Conservation (phyloP, 148 eudicot species). For the Hydrangea macrophylla region DNA sequence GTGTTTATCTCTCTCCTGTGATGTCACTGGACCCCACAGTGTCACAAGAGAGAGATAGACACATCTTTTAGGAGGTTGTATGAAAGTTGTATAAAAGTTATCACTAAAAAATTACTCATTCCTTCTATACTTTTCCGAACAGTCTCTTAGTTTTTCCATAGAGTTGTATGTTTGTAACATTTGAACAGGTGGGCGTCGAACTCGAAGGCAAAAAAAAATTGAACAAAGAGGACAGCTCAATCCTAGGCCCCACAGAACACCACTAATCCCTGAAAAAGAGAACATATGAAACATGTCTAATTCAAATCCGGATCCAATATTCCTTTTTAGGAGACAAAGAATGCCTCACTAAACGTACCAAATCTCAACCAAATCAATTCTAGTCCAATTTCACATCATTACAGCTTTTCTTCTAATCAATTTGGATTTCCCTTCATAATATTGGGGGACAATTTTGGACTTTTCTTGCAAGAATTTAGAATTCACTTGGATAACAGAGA, state of each 20-base stretch:
- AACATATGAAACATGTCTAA: neutral
- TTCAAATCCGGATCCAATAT: conserved; percentile 29
- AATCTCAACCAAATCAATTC: conserved; percentile 43
- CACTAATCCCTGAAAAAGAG: neutral
- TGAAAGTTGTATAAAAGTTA: no score
- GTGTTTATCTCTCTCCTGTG: no score
- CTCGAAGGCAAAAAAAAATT: neutral
- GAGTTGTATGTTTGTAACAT: no score
- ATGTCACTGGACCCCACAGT: no score
- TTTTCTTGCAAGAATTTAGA: no score
- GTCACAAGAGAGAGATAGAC: no score
- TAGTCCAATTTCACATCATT: conserved; percentile 19
- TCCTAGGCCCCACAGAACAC: neutral
- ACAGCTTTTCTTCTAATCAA: conserved; percentile 7
- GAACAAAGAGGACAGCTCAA: neutral
- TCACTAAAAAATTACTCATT: no score
- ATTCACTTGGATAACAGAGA: no score
- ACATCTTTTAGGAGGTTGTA: no score
- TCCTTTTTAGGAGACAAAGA: conserved; percentile 43
- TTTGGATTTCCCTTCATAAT: neutral
- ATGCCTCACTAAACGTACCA: conserved; percentile 23
- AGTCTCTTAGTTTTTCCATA: no score
- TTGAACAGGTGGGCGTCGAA: no score
- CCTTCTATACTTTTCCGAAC: no score
- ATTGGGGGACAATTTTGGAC: neutral